These are phyloP conservation scores for Vitis rupestris DNA, from an alignment of 164 flowering plant species.

Conservation along the genomic window DNA sequence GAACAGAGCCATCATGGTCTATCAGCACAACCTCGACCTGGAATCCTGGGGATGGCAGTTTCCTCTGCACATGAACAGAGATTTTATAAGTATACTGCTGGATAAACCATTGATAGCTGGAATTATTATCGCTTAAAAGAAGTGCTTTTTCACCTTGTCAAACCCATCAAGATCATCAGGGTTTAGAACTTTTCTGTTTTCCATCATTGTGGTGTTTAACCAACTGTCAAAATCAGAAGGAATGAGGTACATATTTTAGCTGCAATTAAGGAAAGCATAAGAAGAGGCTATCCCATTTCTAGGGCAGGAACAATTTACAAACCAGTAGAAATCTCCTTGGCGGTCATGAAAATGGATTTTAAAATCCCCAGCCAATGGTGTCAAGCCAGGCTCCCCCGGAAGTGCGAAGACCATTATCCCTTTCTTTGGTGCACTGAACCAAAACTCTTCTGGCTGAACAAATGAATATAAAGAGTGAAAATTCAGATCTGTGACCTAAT, in stretches of 20 bases:
- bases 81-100: not conserved
- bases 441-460: constrained; percentile 87
- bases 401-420: constrained; percentile 95
- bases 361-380: constrained; percentile 90
- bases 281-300: not conserved
- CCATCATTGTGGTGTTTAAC: constrained; percentile 94
- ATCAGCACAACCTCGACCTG: constrained; percentile 89
- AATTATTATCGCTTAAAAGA: not conserved
- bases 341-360: constrained; percentile 93
- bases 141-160: constrained; percentile 66
- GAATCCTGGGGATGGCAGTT: constrained; percentile 96
- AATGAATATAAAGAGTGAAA: not conserved
- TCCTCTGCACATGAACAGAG: constrained; percentile 57
- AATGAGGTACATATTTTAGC: not conserved
- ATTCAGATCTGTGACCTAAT: not conserved
- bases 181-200: constrained; percentile 75
- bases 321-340: constrained; percentile 98
- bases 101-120: constrained; percentile 1
- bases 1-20: constrained; percentile 52
- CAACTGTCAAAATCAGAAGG: constrained; percentile 51
- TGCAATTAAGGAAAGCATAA: not conserved
- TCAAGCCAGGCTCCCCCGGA: constrained; percentile 96
- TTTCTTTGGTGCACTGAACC: constrained; percentile 96
- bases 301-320: constrained; percentile 8
- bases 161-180: constrained; percentile 88